Evolutionary conservation across 495 filamentous ascomycete species (phyloP).

Genomic region (Lasiosphaeria miniovina): DNA sequence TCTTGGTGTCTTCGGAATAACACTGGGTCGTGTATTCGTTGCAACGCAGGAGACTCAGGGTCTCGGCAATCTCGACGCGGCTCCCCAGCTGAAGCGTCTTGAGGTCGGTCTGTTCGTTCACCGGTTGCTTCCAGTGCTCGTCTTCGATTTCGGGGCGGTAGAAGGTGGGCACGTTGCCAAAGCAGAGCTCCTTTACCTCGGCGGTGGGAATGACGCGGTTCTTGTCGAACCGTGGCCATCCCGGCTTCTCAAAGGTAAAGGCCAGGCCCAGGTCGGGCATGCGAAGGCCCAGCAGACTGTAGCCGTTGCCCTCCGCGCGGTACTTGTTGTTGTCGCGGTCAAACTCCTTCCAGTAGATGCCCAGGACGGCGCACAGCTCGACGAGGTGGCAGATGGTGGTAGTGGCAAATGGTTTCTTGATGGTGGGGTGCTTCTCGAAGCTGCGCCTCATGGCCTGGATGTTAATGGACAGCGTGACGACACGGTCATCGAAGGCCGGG

Average conservation of each 20-base stretch:
- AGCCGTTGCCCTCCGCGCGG: conserved; percentile 44
- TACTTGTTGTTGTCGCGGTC: conserved; percentile 35
- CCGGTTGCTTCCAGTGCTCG: conserved; percentile 18
- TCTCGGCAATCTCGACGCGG: conserved; percentile 36
- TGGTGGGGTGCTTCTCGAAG: conserved; percentile 42
- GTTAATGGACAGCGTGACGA: conserved; percentile 33
- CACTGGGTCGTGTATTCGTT: conserved; percentile 29
- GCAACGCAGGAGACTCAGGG: conserved; percentile 38
- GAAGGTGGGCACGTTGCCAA: conserved; percentile 41
- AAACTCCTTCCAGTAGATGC: conserved; percentile 42
- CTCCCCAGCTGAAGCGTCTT: conserved; percentile 31
- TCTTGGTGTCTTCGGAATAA: conserved; percentile 30
- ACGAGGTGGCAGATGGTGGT: conserved; percentile 43
- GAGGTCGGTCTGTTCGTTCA: conserved; percentile 21
- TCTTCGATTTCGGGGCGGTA: conserved; percentile 30
- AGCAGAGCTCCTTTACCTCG: conserved; percentile 40
- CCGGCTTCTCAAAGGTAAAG: conserved; percentile 38
- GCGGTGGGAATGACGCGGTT: conserved; percentile 37
- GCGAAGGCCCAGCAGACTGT: conserved; percentile 35
- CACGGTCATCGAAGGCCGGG: conserved; percentile 5
- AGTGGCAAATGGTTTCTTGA: conserved; percentile 43
- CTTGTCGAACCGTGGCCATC: conserved; percentile 33
- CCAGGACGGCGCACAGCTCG: conserved; percentile 39
- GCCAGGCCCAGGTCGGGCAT: conserved; percentile 38
- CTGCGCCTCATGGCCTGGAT: conserved; percentile 39